Base-by-base conservation (phyloP, 108 stramenopile genomes). In the Nitzschia palea region DNA sequence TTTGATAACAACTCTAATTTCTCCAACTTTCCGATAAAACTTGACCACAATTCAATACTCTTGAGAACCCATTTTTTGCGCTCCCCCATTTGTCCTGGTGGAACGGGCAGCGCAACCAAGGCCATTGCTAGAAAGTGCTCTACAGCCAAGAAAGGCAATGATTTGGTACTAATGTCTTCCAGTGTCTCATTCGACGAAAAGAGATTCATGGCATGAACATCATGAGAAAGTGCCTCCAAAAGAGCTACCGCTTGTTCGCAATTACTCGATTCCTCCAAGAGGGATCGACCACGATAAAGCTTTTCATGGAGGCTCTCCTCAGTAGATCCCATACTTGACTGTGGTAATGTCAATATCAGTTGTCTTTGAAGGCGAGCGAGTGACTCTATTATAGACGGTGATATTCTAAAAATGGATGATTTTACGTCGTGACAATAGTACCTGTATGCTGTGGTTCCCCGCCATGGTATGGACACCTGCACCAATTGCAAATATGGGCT, bases 151-250 rank as follows among this genome's bases (percentile, higher is more conserved):
- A 87, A 83, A 37, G 80, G 72, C 15, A 92, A 30, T 34, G 82
- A 84, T 26, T 77, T 79, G 0, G 87, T 92, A n/a, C 70, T 58
- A 18, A 89, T 67, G 55, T 92, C 91, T 32, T 85, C 86, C 20
- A 87, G 48, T 5, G 67, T 62, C 65, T 91, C 90, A 60, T 92
- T 92, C 32, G 58, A 51, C 4, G 91, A 92, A 62, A 92, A 82
- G 17, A 84, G 35, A n/a, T 61, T 28, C 28, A 77, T n/a, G 4
- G 63, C 36, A 5, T 48, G 44, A 6, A 80, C 68, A 37, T 82
- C 73, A 45, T 55, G 23, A 47, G 82, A 81, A 36, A 86, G 18
- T 27, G 62, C 22, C 32, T 77, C 72, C 23, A 86, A 65, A 17
- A 76, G 44, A 30, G 54, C 37, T 5, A 76, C 20, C n/a, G 65